These are phyloP conservation scores for Plasmodium coatneyi DNA, from an alignment of 169 alveolate species.

Conservation along the genomic window DNA sequence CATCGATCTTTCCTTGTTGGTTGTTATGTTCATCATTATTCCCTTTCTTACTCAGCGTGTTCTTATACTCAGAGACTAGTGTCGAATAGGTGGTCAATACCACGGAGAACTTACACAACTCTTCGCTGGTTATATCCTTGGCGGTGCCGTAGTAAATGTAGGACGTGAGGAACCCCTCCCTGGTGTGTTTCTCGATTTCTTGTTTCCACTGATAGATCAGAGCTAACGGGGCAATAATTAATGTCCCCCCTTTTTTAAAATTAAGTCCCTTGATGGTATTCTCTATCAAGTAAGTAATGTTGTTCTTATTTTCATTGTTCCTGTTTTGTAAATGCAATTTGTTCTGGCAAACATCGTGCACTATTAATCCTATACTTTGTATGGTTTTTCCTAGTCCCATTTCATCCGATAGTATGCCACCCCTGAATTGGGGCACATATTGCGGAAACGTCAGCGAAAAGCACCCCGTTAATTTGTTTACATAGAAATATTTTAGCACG, in stretches of 20 bases:
- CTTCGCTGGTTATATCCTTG: constrained; percentile 66
- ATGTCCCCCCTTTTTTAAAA: constrained; percentile 83
- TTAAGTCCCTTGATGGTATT: constrained; percentile 53
- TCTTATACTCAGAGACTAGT: constrained; percentile 82
- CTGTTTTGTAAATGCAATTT: constrained; percentile 29
- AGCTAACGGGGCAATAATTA: constrained; percentile 87
- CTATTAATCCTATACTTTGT: constrained; percentile 95
- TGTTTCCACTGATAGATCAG: constrained; percentile 85
- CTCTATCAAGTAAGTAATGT: constrained; percentile 32
- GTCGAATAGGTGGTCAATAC: constrained; percentile 90
- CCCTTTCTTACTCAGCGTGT: constrained; percentile 26
- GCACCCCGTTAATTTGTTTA: constrained; percentile 57
- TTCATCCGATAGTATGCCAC: constrained; percentile 93
- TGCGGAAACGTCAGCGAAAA: constrained; percentile 65
- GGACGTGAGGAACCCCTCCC: constrained; percentile 75
- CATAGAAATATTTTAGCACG: constrained; percentile 59
- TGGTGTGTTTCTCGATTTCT: constrained; percentile 82
- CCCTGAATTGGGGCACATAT: constrained; percentile 61
- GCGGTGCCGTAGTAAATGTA: constrained; percentile 78
- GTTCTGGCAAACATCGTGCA: constrained; percentile 71
- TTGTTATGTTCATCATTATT: not conserved
- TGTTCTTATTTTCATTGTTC: constrained; percentile 33
- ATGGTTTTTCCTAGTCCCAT: constrained; percentile 99
- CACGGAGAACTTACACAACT: constrained; percentile 80
- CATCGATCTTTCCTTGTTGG: not conserved